Percentiles rank a stretch among this genome's conserved stretches.
Conservation (phyloP, 768 basidiomycete genomes). For the Lactarius trivialis region DNA sequence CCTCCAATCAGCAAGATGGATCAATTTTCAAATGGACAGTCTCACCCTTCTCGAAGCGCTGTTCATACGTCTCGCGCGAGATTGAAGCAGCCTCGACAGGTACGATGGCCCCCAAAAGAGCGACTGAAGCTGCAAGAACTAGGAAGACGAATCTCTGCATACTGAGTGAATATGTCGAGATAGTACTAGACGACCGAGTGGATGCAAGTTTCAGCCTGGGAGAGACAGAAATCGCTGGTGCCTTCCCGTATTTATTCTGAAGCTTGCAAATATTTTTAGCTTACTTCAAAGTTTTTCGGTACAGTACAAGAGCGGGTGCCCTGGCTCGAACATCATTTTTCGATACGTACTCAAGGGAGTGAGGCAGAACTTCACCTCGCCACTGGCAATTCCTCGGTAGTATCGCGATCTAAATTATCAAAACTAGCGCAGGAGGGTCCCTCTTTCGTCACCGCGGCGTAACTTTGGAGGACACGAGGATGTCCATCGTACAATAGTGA, state of each 20-base stretch:
- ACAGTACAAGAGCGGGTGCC: too few relatives aligned
- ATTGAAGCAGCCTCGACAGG: background rate
- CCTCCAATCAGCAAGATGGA: background rate
- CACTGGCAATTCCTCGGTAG: too few relatives aligned
- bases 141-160: background rate
- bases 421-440: too few relatives aligned
- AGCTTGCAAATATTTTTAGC: background rate
- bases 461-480: too few relatives aligned
- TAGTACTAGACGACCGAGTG: too few relatives aligned
- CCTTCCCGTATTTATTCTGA: background rate
- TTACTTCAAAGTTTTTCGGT: too few relatives aligned
- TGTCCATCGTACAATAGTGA: too few relatives aligned
- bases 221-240: background rate
- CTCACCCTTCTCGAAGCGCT: background rate
- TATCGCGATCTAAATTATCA: too few relatives aligned
- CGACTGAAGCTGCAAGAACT: background rate
- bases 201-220: background rate
- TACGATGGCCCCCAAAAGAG: background rate
- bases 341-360: background rate
- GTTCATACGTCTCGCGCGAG: background rate
- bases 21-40: background rate
- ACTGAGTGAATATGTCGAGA: background rate
- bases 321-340: background rate
- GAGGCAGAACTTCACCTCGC: background rate
- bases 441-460: too few relatives aligned